A percentile compares a stretch with the other conserved stretches of the same genome.
Evolutionary conservation across 1,139 yeast genomes (phyloP).

Genomic region (Saccharomyces pastorianus): DNA sequence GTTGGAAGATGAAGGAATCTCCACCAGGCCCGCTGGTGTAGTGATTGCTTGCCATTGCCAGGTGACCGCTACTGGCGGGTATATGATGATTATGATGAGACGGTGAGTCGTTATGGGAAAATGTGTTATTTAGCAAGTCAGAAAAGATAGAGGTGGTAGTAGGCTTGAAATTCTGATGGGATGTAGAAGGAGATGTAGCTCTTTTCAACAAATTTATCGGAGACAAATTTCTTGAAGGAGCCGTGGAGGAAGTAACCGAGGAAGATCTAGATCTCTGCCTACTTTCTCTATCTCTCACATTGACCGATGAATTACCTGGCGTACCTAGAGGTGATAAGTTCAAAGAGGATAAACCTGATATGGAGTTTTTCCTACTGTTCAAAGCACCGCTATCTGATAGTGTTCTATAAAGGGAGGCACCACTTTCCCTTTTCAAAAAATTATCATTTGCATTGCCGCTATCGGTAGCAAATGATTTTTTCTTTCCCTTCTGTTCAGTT

Average conservation of each 20-base stretch:
- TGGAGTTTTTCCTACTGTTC: not conserved
- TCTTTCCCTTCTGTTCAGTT: slow-evolving; percentile 4
- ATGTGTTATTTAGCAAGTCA: slow-evolving; percentile 22
- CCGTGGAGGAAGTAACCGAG: not conserved
- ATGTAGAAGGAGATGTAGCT: slow-evolving; percentile 32
- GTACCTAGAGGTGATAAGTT: not conserved
- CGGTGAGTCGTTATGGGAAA: slow-evolving; percentile 8
- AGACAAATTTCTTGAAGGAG: slow-evolving; percentile 27
- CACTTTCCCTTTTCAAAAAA: slow-evolving; percentile 20
- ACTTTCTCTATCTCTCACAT: not conserved
- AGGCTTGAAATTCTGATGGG: slow-evolving; percentile 6
- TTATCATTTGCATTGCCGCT: slow-evolving; percentile 4
- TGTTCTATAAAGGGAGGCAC: slow-evolving; percentile 26
- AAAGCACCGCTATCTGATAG: slow-evolving; percentile 4
- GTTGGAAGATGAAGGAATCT: slow-evolving; percentile 42
- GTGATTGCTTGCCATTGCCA: slow-evolving; percentile 4
- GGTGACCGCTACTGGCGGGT: slow-evolving; percentile 3
- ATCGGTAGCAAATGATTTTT: not conserved
- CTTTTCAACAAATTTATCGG: slow-evolving; percentile 37
- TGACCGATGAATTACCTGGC: not conserved
- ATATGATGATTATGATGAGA: not conserved
- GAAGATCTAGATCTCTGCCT: not conserved
- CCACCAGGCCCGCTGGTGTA: slow-evolving; percentile 6
- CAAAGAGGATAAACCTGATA: not conserved
- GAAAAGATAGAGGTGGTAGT: slow-evolving; percentile 17